Evolutionary conservation across 805 yeast genomes (phyloP).

Genomic region (Ogataea methylovora): DNA sequence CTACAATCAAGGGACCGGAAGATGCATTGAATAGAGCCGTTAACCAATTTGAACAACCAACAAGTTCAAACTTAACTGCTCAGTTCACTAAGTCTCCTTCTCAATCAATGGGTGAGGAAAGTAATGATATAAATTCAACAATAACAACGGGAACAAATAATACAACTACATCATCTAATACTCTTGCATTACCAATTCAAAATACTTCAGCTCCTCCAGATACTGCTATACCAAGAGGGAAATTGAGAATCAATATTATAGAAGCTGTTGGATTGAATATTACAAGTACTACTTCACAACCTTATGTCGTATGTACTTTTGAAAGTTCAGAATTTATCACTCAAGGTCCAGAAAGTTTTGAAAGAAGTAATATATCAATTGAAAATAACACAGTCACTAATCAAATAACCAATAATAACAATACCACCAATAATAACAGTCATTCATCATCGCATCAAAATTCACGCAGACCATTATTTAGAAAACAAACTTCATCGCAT

Average conservation of each 20-base stretch:
- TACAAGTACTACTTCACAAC: slow-evolving; percentile 50
- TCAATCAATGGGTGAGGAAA: not conserved
- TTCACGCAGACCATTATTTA: slow-evolving; percentile 19
- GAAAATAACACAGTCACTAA: not conserved
- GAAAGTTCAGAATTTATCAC: slow-evolving; percentile 89
- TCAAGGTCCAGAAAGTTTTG: slow-evolving; percentile 57
- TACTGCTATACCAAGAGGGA: slow-evolving; percentile 61
- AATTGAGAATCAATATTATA: slow-evolving; percentile 68
- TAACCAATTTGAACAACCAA: slow-evolving; percentile 21
- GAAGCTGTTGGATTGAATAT: slow-evolving; percentile 70
- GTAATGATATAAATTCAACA: slow-evolving; percentile 1
- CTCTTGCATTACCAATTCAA: slow-evolving; percentile 3
- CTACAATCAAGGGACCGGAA: slow-evolving; percentile 40
- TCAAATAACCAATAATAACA: not conserved
- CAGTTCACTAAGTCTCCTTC: slow-evolving; percentile 4
- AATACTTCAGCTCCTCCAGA: slow-evolving; percentile 10
- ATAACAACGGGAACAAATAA: slow-evolving; percentile 1
- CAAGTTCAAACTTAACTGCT: slow-evolving; percentile 9
- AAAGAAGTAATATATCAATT: slow-evolving; percentile 7
- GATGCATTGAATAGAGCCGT: slow-evolving; percentile 24
- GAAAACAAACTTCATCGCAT: slow-evolving; percentile 20
- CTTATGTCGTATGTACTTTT: slow-evolving; percentile 87
- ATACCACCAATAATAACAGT: not conserved
- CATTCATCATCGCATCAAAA: slow-evolving; percentile 12
- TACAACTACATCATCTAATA: not conserved